Percentiles rank a stretch among this genome's conserved stretches.
phyloP scores from a whole-genome alignment of 2,329 filamentous ascomycete genomes.

The Elsinoe batatas region DNA sequence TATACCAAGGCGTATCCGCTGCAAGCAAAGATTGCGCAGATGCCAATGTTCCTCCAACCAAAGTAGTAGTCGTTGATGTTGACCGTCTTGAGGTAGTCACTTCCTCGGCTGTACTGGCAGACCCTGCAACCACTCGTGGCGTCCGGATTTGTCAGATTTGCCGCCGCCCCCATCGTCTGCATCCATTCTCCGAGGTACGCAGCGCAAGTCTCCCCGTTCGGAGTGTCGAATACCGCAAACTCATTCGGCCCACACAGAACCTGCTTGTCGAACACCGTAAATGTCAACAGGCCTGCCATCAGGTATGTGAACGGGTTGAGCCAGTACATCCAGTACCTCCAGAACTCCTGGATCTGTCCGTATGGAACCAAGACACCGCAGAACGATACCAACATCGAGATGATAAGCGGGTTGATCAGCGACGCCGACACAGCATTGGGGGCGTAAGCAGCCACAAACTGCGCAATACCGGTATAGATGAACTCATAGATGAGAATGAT shows the following conservation, averaged over 20 bases:
- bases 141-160: constrained; percentile 50
- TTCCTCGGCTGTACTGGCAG: constrained; percentile 49
- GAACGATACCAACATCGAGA: constrained; percentile 26
- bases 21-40: constrained; percentile 47
- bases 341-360: constrained; percentile 25
- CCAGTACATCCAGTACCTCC: constrained; percentile 21
- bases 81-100: constrained; percentile 50
- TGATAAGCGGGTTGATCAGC: constrained; percentile 33
- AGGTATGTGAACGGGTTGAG: constrained; percentile 37
- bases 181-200: constrained; percentile 49
- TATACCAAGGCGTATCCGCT: constrained; percentile 45
- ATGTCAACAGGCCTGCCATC: constrained; percentile 32
- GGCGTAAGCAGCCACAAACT: constrained; percentile 42
- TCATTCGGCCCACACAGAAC: constrained; percentile 30
- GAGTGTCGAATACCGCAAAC: constrained; percentile 39
- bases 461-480: constrained; percentile 44
- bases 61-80: constrained; percentile 53
- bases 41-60: constrained; percentile 57
- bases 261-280: constrained; percentile 33
- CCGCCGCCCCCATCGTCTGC: constrained; percentile 35
- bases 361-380: constrained; percentile 30
- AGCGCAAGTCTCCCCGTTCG: constrained; percentile 44
- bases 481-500: constrained; percentile 49
- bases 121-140: constrained; percentile 48
- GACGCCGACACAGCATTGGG: constrained; percentile 38